Base-by-base conservation (phyloP, 2,329 filamentous ascomycete species). In the Aspergillus floridensis region DNA sequence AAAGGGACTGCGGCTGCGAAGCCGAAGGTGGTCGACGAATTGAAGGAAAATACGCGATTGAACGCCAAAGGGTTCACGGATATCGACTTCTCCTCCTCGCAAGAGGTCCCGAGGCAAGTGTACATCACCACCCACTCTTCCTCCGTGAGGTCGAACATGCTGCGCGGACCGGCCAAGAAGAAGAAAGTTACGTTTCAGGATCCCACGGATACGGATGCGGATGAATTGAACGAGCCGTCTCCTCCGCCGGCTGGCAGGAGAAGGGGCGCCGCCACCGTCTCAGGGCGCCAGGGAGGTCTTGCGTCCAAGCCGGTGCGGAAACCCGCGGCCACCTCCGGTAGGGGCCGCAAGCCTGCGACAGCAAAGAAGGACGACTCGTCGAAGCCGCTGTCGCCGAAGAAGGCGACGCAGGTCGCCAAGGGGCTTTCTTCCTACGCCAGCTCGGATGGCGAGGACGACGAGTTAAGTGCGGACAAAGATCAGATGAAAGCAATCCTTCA, bases 131-230 rank as follows among this genome's bases (percentile, higher is more conserved):
- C 70, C 0, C 66, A 68, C 32, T 74, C 72, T 3, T 65, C 67
- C 12, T 59, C 61, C 0, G 67, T 70, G 62, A 65, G 70, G 11
- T 71, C 73, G 46, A 75, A 70, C 51, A 57, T 70, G 41, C 53
- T 70, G 29, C 70, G 68, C 24, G 72, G 71, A 7, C 68, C 71
- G 10, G 69, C 71, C 1, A 72, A 75, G 53, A 76, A 74, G 65
- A 81, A 80, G 68, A 80, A 74, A 47, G 80, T 82, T 24, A 81
- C 79, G 2, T 81, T 81, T 62, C 70, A 79, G 57, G 77, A 80
- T 57, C 61, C 70, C 1, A 68, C 72, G 2, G 76, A 76, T 5
- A 76, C 76, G 4, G 78, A 80, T 26, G 77, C 78, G 52, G 76
- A 78, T 49, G 77, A 79, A 41, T 60, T 69, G 26, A 69, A 66